Base-by-base conservation (phyloP, 1,284 basidiomycete genomes). In the Tilletia walkeri region DNA sequence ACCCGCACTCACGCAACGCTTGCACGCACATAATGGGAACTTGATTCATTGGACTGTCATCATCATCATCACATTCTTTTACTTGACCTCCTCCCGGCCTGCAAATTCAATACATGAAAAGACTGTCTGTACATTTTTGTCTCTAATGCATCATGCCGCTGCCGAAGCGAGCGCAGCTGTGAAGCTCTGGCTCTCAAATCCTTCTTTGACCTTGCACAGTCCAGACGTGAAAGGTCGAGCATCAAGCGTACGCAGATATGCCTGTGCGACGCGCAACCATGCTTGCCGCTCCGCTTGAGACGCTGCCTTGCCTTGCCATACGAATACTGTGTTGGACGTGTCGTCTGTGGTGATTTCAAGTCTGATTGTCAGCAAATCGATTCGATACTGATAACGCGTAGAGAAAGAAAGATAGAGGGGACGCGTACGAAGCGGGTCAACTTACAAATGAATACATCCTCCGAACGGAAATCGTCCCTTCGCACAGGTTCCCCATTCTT, bases 301-400 rank as follows among this genome's bases (percentile, higher is more conserved):
- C 10, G 66, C 66, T 5, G 34, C 45, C 30, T 67, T 45, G 16
- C 66, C 66, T 49, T 67, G 66, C 66, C 66, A 67, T n/a, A 67
- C 66, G 36, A 67, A 67, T 10, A 67, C 36, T 12, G 49, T 50
- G 36, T 30, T 56, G 2, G 38, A 4, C 3, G 49, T 56, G 54
- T 67, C 54, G 47, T 67, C 66, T 50, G 56, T 36, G 56, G 47
- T 48, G 12, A 48, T 10, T 48, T 30, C 24, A 30, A 48, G 12
- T 48, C 47, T n/a, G 47, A 48, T n/a, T 48, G 12, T 12, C n/a
- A 48, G 47, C 47, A 48, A n/a, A 10, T 10, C 12, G 47, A 10
- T n/a, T 10, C n/a, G 1, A 48, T 48, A 30, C 1, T 30, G 24
- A 30, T 30, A 30, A 1, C 24, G 41, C 41, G 14, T 14, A 45